Evolutionary conservation across 2,329 filamentous ascomycete genomes (phyloP).

Genomic region (Nothomitra cinnamomea): DNA sequence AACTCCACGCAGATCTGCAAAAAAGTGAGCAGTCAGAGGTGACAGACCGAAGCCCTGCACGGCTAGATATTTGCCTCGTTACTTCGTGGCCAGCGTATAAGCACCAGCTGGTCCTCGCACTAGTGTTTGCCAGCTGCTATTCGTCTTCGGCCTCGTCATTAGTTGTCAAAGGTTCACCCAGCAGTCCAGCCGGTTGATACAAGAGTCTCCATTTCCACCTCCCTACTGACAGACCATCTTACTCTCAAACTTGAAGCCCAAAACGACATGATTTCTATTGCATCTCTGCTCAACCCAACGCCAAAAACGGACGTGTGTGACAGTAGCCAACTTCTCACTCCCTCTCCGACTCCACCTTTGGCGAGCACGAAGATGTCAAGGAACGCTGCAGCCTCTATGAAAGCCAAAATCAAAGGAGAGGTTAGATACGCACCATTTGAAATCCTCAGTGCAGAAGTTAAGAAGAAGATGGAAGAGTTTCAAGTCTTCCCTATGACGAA

Average conservation of each 20-base stretch:
- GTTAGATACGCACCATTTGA: conserved; percentile 65
- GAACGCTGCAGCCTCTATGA: conserved; percentile 44
- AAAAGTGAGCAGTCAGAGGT: background rate
- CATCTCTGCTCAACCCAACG: conserved; percentile 48
- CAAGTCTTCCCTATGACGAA: conserved; percentile 47
- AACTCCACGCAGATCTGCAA: background rate
- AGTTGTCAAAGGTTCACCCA: background rate
- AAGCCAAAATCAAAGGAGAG: conserved; percentile 43
- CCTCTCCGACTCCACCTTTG: conserved; percentile 7
- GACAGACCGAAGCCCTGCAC: background rate
- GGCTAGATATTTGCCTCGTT: background rate
- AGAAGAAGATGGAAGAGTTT: conserved; percentile 43
- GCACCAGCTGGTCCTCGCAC: background rate
- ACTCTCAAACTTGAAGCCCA: background rate
- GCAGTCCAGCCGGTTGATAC: background rate
- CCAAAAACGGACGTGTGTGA: conserved; percentile 23
- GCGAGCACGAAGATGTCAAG: conserved; percentile 45
- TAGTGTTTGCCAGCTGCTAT: conserved; percentile 1
- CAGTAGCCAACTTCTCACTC: conserved; percentile 20
- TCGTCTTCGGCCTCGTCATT: background rate
- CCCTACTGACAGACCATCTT: background rate
- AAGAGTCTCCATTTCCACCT: background rate
- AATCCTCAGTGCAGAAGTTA: conserved; percentile 35
- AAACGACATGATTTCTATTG: conserved; percentile 42
- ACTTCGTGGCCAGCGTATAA: conserved; percentile 1